Evolutionary conservation across 225 moss, liverwort and hornwort genomes (phyloP).

Genomic region (Pleurozium schreberi): DNA sequence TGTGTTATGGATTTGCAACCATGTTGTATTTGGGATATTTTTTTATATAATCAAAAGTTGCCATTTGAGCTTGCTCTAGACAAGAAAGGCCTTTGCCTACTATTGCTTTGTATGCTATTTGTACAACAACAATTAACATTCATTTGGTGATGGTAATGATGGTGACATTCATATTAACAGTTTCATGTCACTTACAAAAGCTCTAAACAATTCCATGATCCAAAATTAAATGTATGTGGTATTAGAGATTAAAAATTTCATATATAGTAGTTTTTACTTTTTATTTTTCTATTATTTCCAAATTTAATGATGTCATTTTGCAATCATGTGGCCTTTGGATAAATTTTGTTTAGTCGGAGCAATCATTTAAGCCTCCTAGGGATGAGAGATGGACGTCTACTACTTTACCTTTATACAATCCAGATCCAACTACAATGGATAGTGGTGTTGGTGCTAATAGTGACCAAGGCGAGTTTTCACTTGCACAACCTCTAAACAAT

Average conservation of each 20-base stretch:
- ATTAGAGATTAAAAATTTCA: not conserved
- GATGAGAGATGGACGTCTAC: not conserved
- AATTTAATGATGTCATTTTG: not conserved
- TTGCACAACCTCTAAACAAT: not conserved
- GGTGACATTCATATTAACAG: not conserved
- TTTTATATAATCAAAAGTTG: not conserved
- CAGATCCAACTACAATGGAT: not conserved
- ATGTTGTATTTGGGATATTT: not conserved
- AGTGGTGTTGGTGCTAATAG: not conserved
- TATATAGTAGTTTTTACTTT: rapidly evolving
- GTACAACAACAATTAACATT: not conserved
- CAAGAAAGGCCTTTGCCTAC: not conserved
- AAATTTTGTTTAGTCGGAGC: not conserved
- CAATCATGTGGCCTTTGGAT: not conserved
- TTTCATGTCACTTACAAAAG: not conserved
- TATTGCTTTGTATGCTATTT: not conserved
- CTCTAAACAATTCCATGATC: not conserved
- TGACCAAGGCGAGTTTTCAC: not conserved
- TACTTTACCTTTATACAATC: not conserved
- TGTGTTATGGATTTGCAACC: not conserved
- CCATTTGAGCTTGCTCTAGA: not conserved
- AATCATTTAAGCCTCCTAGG: not conserved
- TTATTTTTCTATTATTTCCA: not conserved
- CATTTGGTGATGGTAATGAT: not conserved
- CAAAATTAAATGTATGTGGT: not conserved